Base-by-base conservation (phyloP, 2,329 filamentous ascomycete species). In the Nemania serpens region DNA sequence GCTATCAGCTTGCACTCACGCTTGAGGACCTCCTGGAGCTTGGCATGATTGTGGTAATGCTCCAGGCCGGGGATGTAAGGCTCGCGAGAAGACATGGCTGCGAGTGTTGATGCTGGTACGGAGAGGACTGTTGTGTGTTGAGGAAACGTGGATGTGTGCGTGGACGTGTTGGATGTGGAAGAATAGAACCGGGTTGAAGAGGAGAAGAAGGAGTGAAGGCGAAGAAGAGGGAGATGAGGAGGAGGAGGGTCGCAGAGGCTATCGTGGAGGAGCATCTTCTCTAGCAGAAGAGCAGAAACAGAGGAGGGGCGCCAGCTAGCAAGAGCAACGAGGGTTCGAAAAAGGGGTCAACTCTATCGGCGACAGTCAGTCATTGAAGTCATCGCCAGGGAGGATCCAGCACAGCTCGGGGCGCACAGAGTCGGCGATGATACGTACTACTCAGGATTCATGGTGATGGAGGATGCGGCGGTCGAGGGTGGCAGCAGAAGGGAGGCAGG, bases 391-490 rank as follows among this genome's bases (percentile, higher is more conserved):
- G 55, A 5, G 25, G 45, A 52, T n/a, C n/a, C 2, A 18, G 41
- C 46, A 45, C 22, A 20, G 17, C 6, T 25, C 12, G n/a, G 36
- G 41, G 63, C 65, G 55, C 56, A 56, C 43, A 53, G 57, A 62
- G 64, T 66, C 64, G 64, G 54, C 66, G 58, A 68, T 67, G 62
- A 67, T 73, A 88, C 90, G 76, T 88, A 95, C 91, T 85, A 95
- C 91, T 95, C 91, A 77, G 91, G 91, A 85, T 95, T 95, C 91
- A 95, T 95, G 76, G 73, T 91, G 84, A 78, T 75, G 75, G 62
- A 66, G 63, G 58, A 66, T 70, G 70, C 65, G 66, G 64, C 64
- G 66, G 64, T 68, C 55, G 58, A 63, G 10, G 33, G 48, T 59
- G 50, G 33, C 59, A 68, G 63, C 59, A 55, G 62, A 55, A 54